Percentiles rank a stretch among this genome's conserved stretches.
Conservation (phyloP, 768 basidiomycete species). For the Phlebiopsis gigantea region DNA sequence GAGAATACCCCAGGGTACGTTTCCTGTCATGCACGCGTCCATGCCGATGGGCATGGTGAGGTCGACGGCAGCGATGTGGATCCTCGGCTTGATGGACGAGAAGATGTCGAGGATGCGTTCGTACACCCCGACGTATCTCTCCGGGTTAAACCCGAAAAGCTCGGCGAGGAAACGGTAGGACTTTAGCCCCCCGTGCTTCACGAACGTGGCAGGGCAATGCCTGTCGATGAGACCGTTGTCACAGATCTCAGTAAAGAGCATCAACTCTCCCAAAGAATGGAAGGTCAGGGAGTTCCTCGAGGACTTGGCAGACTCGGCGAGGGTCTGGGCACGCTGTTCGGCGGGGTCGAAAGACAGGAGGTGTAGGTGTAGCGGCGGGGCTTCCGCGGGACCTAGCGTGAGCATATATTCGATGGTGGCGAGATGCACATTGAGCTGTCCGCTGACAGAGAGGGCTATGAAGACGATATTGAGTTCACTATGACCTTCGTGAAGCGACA, state of each 20-base stretch:
- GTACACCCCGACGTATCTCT: constrained; percentile 8
- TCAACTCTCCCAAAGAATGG: constrained; percentile 12
- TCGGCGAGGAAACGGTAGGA: constrained; percentile 12
- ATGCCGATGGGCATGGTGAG: constrained; percentile 10
- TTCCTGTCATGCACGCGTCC: constrained; percentile 10
- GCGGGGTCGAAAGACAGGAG: constrained; percentile 14
- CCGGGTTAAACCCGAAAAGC: constrained; percentile 13
- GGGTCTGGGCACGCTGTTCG: constrained; percentile 3
- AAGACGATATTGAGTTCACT: constrained; percentile 12
- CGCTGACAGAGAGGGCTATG: constrained; percentile 15
- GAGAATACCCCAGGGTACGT: constrained; percentile 8
- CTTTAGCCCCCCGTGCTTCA: constrained; percentile 6
- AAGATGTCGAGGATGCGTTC: constrained; percentile 8
- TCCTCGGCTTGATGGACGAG: constrained; percentile 2
- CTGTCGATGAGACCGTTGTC: constrained; percentile 11
- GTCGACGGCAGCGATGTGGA: constrained; percentile 11
- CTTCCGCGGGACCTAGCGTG: not conserved
- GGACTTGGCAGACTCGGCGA: not conserved
- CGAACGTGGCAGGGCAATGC: constrained; percentile 7
- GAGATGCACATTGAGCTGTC: constrained; percentile 14
- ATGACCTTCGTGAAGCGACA: not conserved
- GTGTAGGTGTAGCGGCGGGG: constrained; percentile 9
- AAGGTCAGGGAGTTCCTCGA: constrained; percentile 7
- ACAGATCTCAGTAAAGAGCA: constrained; percentile 11
- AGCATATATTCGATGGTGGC: constrained; percentile 14